Percentiles rank a stretch among this genome's conserved stretches.
Conservation (phyloP, 1,284 basidiomycete genomes). For the Thelephora terrestris region DNA sequence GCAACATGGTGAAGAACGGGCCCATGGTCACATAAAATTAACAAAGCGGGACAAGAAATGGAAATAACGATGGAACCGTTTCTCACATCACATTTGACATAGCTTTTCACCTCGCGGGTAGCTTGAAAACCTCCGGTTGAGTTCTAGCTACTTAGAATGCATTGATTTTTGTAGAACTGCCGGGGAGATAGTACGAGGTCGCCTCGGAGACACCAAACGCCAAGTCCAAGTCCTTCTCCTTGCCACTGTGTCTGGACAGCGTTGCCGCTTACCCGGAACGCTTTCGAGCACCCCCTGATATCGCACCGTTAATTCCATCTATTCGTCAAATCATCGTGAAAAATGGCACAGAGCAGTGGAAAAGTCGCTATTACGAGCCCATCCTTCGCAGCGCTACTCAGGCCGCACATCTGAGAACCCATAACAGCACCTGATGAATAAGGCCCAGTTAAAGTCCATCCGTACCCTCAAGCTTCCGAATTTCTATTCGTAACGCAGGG, state of each 20-base stretch:
- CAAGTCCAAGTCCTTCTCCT: conserved; percentile 15
- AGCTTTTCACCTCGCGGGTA: conserved; percentile 69
- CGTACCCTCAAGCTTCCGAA: no score
- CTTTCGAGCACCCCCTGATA: conserved; percentile 46
- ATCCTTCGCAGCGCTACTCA: no score
- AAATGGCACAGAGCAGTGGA: no score
- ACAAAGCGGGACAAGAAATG: conserved; percentile 2
- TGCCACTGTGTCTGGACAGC: not conserved
- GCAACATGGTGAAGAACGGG: conserved; percentile 18
- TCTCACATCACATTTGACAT: conserved; percentile 58
- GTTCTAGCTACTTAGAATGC: conserved; percentile 26
- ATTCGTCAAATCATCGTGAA: no score
- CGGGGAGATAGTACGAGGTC: conserved; percentile 45
- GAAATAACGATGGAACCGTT: not conserved
- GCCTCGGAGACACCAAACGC: conserved; percentile 17
- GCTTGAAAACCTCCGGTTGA: conserved; percentile 67
- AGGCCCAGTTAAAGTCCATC: no score
- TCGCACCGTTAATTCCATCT: no score
- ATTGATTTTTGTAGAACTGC: conserved; percentile 54
- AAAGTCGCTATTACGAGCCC: no score
- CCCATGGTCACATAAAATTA: conserved; percentile 43
- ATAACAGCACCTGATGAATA: no score
- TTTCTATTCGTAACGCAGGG: no score
- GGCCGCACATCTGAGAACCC: no score
- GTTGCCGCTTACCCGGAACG: conserved; percentile 13